phyloP scores from a whole-genome alignment of 2,329 filamentous ascomycete species.

The Claviceps fusiformis region DNA sequence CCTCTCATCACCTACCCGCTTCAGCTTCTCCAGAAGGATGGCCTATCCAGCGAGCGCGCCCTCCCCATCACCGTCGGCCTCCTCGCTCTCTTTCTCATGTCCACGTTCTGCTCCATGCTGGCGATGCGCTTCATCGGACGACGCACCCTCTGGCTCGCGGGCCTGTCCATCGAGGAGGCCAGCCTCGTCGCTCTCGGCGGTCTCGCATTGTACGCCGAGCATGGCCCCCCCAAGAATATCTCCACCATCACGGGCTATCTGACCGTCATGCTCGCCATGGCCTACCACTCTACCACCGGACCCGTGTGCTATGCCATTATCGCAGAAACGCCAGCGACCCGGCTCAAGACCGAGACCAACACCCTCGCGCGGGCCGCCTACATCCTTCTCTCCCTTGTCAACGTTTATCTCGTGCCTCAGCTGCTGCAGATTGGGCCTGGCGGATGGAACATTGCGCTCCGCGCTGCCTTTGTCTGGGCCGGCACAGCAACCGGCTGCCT shows the following conservation, averaged over 20 bases:
- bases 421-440: slow-evolving; percentile 9
- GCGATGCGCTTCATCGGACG: slow-evolving; percentile 27
- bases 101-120: slow-evolving; percentile 30
- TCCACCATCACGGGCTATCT: slow-evolving; percentile 23
- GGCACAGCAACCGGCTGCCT: slow-evolving; percentile 6
- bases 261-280: slow-evolving; percentile 24
- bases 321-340: slow-evolving; percentile 22
- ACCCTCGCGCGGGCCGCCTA: slow-evolving; percentile 9
- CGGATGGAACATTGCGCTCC: slow-evolving; percentile 10
- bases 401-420: slow-evolving; percentile 10
- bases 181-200: slow-evolving; percentile 13
- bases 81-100: slow-evolving; percentile 25
- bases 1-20: slow-evolving; percentile 39
- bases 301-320: slow-evolving; percentile 25
- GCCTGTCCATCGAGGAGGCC: slow-evolving; percentile 21
- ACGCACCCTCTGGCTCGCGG: slow-evolving; percentile 27
- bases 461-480: slow-evolving; percentile 10
- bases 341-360: slow-evolving; percentile 12
- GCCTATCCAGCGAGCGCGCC: slow-evolving; percentile 24
- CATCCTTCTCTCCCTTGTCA: slow-evolving; percentile 9
- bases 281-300: slow-evolving; percentile 30
- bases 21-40: slow-evolving; percentile 37
- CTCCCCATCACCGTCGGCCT: slow-evolving; percentile 33
- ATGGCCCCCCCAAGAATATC: not conserved
- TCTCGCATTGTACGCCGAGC: not conserved